Base-by-base conservation (phyloP, 2,329 filamentous ascomycete genomes). In the Trichoderma harzianum region DNA sequence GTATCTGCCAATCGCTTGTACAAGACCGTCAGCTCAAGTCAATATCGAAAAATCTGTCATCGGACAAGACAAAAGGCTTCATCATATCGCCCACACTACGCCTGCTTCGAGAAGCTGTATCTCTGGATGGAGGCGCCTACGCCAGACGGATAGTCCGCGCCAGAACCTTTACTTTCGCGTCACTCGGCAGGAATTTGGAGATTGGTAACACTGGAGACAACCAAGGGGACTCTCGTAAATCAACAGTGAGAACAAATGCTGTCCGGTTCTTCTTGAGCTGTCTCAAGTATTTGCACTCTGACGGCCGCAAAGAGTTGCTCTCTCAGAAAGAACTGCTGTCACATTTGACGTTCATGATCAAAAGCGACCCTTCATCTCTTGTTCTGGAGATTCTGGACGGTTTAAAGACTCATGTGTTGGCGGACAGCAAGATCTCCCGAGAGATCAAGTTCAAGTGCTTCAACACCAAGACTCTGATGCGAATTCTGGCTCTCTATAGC, bases 71-170 rank as follows among this genome's bases (percentile, higher is more conserved):
- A 62, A 97, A 97, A 78, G 94, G 94, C 51, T 94, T 93, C 80
- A 85, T 98, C 72, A 95, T 98, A 73, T 96, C 94, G 3, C 95
- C 96, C 1, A 95, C 93, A 28, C 83, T 99, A 72, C 90, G 95
- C 71, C 84, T 99, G 66, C 86, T 99, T 72, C 93, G 91, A 66
- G 95, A 99, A 82, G 87, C 95, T n/a, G 89, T 93, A 18, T 90
- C 87, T 69, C 92, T 97, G 74, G 95, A 98, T 80, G 94, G 94
- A 18, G 97, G 96, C 16, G 88, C 90, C 55, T 86, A 94, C 70
- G 93, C 95, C 32, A 91, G 89, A 75, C 87, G 91, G 60, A 86
- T 98, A 39, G 97, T 97, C 79, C 87, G 92, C 67, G 90, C 91
- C 36, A 89, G 94, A 75, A 90, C 93, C 76, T 91, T 90, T 72